These are phyloP conservation scores for Thalassiosira sp. DNA, from an alignment of 352 stramenopile genomes.

Conservation along the genomic window DNA sequence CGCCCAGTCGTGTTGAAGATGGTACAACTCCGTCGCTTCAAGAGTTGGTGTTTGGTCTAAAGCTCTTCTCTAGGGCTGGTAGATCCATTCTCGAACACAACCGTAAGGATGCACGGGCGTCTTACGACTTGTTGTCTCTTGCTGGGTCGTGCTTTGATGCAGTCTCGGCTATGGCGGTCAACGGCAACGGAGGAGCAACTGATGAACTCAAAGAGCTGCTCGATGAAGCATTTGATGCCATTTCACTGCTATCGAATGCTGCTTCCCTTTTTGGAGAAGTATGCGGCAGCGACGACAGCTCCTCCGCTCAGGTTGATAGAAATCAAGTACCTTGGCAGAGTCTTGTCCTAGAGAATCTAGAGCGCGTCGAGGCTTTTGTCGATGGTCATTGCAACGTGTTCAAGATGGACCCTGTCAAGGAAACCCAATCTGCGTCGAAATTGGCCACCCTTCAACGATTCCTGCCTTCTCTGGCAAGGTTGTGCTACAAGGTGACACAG, in stretches of 20 bases:
- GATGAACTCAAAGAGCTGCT: slow-evolving; percentile 30
- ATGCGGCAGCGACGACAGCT: neutral
- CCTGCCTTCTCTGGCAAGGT: slow-evolving; percentile 36
- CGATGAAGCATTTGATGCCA: slow-evolving; percentile 52
- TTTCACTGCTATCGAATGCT: slow-evolving; percentile 35
- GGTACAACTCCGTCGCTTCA: slow-evolving; percentile 20
- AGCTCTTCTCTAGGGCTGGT: slow-evolving; percentile 35
- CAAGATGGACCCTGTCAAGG: neutral
- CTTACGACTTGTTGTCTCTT: slow-evolving; percentile 32
- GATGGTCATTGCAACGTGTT: slow-evolving; percentile 29
- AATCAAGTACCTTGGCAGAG: slow-evolving; percentile 45
- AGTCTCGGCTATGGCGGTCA: slow-evolving; percentile 23
- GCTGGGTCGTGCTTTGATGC: slow-evolving; percentile 42
- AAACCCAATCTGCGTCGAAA: slow-evolving; percentile 23
- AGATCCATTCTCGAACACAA: slow-evolving; percentile 40
- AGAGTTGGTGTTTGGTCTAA: slow-evolving; percentile 47
- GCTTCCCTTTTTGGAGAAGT: slow-evolving; percentile 34
- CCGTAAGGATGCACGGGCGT: slow-evolving; percentile 20
- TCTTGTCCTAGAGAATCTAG: slow-evolving; percentile 57
- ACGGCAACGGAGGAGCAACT: slow-evolving; percentile 24
- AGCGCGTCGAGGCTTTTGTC: slow-evolving; percentile 30
- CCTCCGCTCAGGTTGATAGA: neutral
- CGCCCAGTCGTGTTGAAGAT: neutral
- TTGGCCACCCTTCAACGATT: slow-evolving; percentile 37
- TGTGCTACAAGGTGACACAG: slow-evolving; percentile 58